Base-by-base conservation (phyloP, 371 early-diverging fungal species). In the Circinella minor region DNA sequence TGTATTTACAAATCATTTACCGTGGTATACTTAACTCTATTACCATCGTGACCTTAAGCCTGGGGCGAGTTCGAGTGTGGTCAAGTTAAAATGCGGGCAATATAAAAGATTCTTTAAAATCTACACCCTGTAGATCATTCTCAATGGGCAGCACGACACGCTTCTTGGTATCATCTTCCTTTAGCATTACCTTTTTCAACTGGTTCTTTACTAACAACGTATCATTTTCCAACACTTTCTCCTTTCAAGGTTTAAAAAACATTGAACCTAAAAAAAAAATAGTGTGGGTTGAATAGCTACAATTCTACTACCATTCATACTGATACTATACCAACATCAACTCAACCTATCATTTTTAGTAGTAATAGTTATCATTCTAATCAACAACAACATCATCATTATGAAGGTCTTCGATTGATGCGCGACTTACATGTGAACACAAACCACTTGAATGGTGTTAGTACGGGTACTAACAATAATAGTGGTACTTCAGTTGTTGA, bases 251-350 rank as follows among this genome's bases (percentile, higher is more conserved):
- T 55, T 47, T 55, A 48, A 34, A 9, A 67, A 62, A 71, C 73
- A 72, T 43, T 67, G 70, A 43, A 71, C 59, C 27, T 27, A 27
- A 1, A 27, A 27, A 27, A 27, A 27, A n/a, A n/a, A n/a, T n/a
- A 77, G 34, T 71, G 79, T 83, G 83, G 81, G 65, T 75, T 83
- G 54, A 81, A 78, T 63, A 71, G 70, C 75, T 78, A 69, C 74
- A 76, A 36, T 67, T 69, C 51, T 72, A 69, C n/a, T 55, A 72
- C 36, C 55, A 59, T 34, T 59, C 34, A 55, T 67, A 76, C 63
- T 34, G 71, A 61, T 51, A 54, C 47, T n/a, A n/a, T 9, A 39
- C 14, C 49, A 49, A 5, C 51, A 51, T n/a, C 51, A 51, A 9
- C 47, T 51, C 51, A n/a, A 13, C 51, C 51, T 43, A 43, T 43